Evolutionary conservation across 306 rosid genomes (phyloP).

Genomic region (Mimosa pudica): DNA sequence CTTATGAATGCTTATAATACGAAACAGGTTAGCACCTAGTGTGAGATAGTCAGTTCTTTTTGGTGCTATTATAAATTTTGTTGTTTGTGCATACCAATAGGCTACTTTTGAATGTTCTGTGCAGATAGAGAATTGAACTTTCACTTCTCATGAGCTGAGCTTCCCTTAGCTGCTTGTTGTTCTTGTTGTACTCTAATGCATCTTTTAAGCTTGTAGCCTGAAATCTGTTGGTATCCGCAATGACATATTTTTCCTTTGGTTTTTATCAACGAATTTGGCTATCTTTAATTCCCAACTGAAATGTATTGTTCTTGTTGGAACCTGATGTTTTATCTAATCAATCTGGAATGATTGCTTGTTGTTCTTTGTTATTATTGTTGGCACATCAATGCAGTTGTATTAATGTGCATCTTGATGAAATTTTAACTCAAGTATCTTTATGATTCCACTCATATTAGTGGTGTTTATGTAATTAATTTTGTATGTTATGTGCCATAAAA

Average conservation of each 20-base stretch:
- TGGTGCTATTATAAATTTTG: slow-evolving; percentile 33
- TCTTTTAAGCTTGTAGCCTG: slow-evolving; percentile 11
- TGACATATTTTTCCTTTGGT: slow-evolving; percentile 20
- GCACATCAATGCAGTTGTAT: background rate
- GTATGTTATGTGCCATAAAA: background rate
- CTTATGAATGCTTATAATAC: slow-evolving; percentile 64
- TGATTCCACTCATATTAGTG: background rate
- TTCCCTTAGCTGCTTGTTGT: slow-evolving; percentile 37
- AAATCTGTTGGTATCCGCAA: background rate
- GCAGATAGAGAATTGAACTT: slow-evolving; percentile 25
- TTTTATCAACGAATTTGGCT: slow-evolving; percentile 17
- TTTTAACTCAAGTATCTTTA: slow-evolving; percentile 7
- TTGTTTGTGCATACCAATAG: slow-evolving; percentile 42
- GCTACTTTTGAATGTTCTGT: slow-evolving; percentile 44
- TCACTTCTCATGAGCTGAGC: slow-evolving; percentile 42
- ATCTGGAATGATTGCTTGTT: background rate
- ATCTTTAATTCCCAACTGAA: too few relatives aligned
- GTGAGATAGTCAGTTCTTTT: slow-evolving; percentile 15
- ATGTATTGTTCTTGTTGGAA: too few relatives aligned
- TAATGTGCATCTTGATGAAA: slow-evolving; percentile 1
- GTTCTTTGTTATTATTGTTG: too few relatives aligned
- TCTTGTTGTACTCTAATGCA: slow-evolving; percentile 3
- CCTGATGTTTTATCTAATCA: background rate
- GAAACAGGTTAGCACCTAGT: slow-evolving; percentile 49
- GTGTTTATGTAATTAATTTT: too few relatives aligned